phyloP scores from a whole-genome alignment of 768 basidiomycete genomes.

The Podaxis pistillaris region DNA sequence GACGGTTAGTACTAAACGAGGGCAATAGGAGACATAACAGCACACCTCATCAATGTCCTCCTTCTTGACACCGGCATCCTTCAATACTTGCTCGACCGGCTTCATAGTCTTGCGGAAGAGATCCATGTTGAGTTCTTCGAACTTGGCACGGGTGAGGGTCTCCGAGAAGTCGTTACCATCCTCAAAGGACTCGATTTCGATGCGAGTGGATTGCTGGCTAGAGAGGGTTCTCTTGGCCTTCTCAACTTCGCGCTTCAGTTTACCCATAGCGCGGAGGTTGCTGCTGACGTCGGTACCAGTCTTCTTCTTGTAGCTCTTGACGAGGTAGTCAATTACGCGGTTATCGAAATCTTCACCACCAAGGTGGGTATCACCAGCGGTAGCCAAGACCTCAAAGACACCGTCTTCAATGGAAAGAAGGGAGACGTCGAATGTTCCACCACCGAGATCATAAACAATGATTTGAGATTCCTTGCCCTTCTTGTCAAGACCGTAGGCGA shows the following conservation, averaged over 20 bases:
- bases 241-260: conserved; percentile 91
- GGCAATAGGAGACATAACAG: background rate
- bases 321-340: conserved; percentile 86
- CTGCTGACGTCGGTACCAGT: conserved; percentile 78
- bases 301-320: conserved; percentile 91
- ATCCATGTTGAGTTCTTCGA: conserved; percentile 98
- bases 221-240: conserved; percentile 94
- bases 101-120: conserved; percentile 99
- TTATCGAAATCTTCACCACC: conserved; percentile 97
- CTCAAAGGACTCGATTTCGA: conserved; percentile 97
- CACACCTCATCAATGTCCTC: conserved; percentile 88
- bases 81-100: conserved; percentile 97
- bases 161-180: conserved; percentile 97
- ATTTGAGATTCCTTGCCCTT: conserved; percentile 92
- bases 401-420: conserved; percentile 93
- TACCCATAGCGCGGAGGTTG: conserved; percentile 84
- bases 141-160: conserved; percentile 96
- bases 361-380: conserved; percentile 92
- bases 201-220: conserved; percentile 82
- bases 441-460: conserved; percentile 97
- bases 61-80: conserved; percentile 98
- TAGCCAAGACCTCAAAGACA: conserved; percentile 87
- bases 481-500: conserved; percentile 98
- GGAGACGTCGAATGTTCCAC: conserved; percentile 98
- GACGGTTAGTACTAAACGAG: background rate